Conservation (phyloP, 2,329 filamentous ascomycete species). For the Mollisia scopiformis region DNA sequence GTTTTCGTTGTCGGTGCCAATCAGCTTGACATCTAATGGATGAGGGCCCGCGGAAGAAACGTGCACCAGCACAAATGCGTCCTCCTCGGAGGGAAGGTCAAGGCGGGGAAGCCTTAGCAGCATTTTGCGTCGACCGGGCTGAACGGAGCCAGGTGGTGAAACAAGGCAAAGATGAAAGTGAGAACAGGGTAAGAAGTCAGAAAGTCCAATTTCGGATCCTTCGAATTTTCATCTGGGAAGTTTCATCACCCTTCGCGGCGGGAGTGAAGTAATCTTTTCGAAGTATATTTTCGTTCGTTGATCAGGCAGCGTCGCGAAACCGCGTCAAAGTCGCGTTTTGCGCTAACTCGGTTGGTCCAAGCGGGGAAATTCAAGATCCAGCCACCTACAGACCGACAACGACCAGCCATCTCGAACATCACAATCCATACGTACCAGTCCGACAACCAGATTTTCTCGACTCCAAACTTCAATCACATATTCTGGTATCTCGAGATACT, state of each 20-base stretch:
- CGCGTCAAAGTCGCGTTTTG: background rate
- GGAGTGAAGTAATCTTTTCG: no score
- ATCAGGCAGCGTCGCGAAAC: background rate
- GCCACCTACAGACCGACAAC: constrained; percentile 8
- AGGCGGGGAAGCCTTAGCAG: constrained; percentile 55
- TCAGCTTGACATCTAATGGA: constrained; percentile 66
- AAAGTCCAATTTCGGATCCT: background rate
- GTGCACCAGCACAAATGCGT: constrained; percentile 62
- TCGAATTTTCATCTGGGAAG: background rate
- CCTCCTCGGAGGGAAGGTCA: constrained; percentile 52
- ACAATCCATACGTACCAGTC: constrained; percentile 9
- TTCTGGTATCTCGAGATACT: background rate
- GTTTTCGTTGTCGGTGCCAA: constrained; percentile 60
- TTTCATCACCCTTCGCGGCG: background rate
- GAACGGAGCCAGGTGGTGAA: background rate
- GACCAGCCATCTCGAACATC: constrained; percentile 20
- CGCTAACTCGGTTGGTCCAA: background rate
- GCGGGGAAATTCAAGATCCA: background rate
- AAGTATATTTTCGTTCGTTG: background rate
- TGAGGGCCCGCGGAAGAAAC: constrained; percentile 52
- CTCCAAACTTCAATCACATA: background rate
- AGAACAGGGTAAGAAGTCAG: background rate
- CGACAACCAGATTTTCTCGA: background rate
- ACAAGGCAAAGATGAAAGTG: background rate
- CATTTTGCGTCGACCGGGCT: background rate